Conservation (phyloP, 495 filamentous ascomycete genomes). For the Talaromyces thailandensis region DNA sequence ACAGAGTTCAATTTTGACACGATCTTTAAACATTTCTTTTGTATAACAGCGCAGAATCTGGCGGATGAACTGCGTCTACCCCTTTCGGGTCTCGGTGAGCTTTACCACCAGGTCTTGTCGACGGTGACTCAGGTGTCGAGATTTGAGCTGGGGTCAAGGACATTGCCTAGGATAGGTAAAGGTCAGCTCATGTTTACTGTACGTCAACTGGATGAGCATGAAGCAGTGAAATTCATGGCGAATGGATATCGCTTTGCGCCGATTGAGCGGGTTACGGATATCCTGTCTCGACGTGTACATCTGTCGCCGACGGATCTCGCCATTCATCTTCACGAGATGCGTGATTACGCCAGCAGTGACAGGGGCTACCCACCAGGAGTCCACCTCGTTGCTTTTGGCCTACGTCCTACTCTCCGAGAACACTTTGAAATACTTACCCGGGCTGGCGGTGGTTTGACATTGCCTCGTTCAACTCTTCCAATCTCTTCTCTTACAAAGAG, state of each 20-base stretch:
- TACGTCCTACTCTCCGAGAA: constrained; percentile 55
- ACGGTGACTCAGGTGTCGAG: constrained; percentile 44
- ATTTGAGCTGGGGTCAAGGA: constrained; percentile 7
- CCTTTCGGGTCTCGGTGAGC: constrained; percentile 56
- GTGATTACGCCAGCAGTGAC: constrained; percentile 41
- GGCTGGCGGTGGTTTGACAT: constrained; percentile 49
- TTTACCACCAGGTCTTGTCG: constrained; percentile 70
- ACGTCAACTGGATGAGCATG: constrained; percentile 51
- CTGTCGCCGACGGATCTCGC: constrained; percentile 47
- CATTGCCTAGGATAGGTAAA: constrained; percentile 35
- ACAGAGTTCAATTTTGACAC: constrained; percentile 55
- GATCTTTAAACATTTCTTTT: constrained; percentile 82
- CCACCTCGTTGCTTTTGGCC: constrained; percentile 65
- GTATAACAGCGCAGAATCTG: constrained; percentile 65
- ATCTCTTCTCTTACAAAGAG: constrained; percentile 40
- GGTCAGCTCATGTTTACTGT: constrained; percentile 78
- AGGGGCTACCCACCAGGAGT: constrained; percentile 54
- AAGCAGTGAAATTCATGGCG: constrained; percentile 53
- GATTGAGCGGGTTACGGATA: constrained; percentile 55
- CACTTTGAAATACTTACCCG: constrained; percentile 71
- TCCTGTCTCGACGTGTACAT: constrained; percentile 63
- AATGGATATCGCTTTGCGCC: constrained; percentile 71
- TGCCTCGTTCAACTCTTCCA: constrained; percentile 57
- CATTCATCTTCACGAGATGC: constrained; percentile 51
- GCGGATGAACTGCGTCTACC: constrained; percentile 54